Evolutionary conservation across 1,284 basidiomycete genomes (phyloP), one percentile per base, ranked within the genome.

Genomic region (Marasmius oreades): DNA sequence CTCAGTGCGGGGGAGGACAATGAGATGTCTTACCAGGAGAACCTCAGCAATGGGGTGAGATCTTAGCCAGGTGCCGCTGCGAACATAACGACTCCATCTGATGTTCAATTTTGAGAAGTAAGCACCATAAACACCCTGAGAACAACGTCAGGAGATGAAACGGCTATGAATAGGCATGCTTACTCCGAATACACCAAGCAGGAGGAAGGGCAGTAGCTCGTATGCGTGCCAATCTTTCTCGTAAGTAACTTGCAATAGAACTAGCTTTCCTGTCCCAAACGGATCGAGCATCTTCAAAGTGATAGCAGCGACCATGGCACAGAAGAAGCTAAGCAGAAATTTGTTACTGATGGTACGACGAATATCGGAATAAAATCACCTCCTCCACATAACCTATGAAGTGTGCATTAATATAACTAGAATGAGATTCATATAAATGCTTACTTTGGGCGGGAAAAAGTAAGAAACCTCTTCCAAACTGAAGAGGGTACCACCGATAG

Each of bases 401-500:
- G 26, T 55, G 52, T 51, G 54, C 57, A 52, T 22, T 10, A 45
- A 42, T 2, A 20, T 20, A 7, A 10, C 1, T 11, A 20, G 51
- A 42, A 33, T 45, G 55, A 62, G 43, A 18, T 37, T 42, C 24
- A 44, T 55, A 52, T 22, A 42, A 57, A 18, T 2, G 57, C 62
- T 55, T 55, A 74, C 92, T 74, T 96, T 95, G 0, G 94, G 88
- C 12, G 95, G 95, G 69, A 98, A 98, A 73, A 93, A 97, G 69
- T 95, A 95, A 2, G 93, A 94, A 2, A 98, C 94, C 70, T 97
- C 95, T 70, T 95, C 93, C 59, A 96, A 73, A 59, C 92, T 93
- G 71, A 97, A 96, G 43, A 97, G 72, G 0, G 94, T 94, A 7
- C 95, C 95, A 37, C 95, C 95, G 46, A 98, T 92, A 0, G 95